Conservation (phyloP, 1,284 basidiomycete genomes). For the Sporisorium graminicola region DNA sequence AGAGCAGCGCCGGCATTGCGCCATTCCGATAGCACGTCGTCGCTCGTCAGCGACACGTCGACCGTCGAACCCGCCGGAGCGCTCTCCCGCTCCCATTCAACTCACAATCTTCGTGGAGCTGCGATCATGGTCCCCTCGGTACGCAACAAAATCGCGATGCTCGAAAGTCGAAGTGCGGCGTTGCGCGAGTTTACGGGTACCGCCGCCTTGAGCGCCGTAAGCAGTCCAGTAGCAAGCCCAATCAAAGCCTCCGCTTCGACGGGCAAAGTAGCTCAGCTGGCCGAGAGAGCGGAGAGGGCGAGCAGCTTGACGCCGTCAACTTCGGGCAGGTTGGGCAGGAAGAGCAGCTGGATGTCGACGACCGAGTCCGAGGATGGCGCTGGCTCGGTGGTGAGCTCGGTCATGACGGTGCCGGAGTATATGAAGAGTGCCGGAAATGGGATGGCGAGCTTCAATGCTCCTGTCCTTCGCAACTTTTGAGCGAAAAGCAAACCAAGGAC, state of each 20-base stretch:
- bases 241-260: slow-evolving; percentile 1
- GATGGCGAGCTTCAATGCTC: slow-evolving; percentile 47
- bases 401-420: slow-evolving; percentile 41
- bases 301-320: slow-evolving; percentile 8
- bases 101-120: slow-evolving; percentile 50
- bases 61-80: slow-evolving; percentile 1
- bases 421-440: slow-evolving; percentile 30
- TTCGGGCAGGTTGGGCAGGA: slow-evolving; percentile 28
- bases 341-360: slow-evolving; percentile 28
- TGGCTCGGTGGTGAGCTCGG: slow-evolving; percentile 19
- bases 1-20: slow-evolving; percentile 8
- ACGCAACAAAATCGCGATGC: slow-evolving; percentile 64
- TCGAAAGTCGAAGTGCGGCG: slow-evolving; percentile 50
- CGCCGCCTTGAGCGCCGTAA: not conserved
- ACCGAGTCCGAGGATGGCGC: slow-evolving; percentile 32
- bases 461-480: slow-evolving; percentile 32
- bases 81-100: slow-evolving; percentile 39
- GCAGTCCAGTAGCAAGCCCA: slow-evolving; percentile 16
- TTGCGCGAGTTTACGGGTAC: slow-evolving; percentile 49
- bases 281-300: slow-evolving; percentile 15
- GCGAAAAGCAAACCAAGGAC: no score
- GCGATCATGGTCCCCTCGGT: slow-evolving; percentile 61
- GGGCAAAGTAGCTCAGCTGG: slow-evolving; percentile 23
- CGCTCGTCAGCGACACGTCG: slow-evolving; percentile 18
- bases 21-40: slow-evolving; percentile 50